Conservation (phyloP, 768 basidiomycete genomes). For the Leccinum broughii region DNA sequence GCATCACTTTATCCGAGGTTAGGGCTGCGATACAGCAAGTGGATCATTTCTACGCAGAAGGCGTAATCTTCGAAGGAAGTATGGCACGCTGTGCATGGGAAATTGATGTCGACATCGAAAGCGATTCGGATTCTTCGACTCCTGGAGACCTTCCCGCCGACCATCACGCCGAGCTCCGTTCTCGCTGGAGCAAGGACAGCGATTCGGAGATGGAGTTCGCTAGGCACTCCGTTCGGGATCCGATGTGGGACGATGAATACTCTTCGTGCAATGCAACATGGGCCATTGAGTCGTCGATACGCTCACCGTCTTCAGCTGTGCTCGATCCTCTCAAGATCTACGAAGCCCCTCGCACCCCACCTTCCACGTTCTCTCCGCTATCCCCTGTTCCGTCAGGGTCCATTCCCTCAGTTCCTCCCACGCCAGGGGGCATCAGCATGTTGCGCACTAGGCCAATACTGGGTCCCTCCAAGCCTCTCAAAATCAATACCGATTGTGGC, state of each 20-base stretch:
- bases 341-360: conserved; percentile 50
- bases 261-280: conserved; percentile 55
- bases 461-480: conserved; percentile 45
- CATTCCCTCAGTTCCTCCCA: conserved; percentile 51
- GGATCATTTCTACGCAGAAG: conserved; percentile 68
- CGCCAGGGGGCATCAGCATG: conserved; percentile 53
- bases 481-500: conserved; percentile 55
- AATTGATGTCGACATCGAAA: conserved; percentile 62
- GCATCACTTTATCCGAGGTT: conserved; percentile 49
- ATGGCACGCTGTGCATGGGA: conserved; percentile 82
- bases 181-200: conserved; percentile 60
- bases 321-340: conserved; percentile 42
- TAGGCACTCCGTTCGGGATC: conserved; percentile 31
- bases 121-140: conserved; percentile 60
- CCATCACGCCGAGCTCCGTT: conserved; percentile 43
- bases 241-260: conserved; percentile 36
- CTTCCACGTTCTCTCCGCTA: conserved; percentile 50
- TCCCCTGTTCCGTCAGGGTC: conserved; percentile 41
- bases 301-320: conserved; percentile 42
- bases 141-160: conserved; percentile 41
- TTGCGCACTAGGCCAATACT: conserved; percentile 38
- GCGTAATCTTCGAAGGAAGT: conserved; percentile 76
- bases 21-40: conserved; percentile 57
- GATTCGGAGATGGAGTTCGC: conserved; percentile 37
- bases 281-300: conserved; percentile 53